Conservation (phyloP, 148 eudicot species). For the Selenicereus undatus region DNA sequence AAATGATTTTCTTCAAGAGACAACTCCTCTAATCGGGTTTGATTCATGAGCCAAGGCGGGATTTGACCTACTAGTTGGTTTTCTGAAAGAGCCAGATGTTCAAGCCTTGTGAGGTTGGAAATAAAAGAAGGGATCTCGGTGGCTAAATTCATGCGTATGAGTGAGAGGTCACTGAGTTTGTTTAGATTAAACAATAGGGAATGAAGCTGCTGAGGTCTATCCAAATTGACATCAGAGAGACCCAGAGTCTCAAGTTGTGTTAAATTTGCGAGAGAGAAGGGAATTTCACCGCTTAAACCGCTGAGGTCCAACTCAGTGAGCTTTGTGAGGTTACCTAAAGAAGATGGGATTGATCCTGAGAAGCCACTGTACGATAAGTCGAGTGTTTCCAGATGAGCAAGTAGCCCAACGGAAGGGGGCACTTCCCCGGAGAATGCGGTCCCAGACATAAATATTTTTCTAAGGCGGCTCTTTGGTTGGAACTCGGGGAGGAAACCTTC, state of each 20-base stretch:
- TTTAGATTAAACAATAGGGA: constrained; percentile 14
- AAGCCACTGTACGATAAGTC: background rate
- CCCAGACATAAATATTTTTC: background rate
- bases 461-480: constrained; percentile 6
- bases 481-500: constrained; percentile 30
- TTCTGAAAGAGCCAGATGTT: background rate
- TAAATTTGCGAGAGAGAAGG: constrained; percentile 13
- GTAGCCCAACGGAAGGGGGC: constrained; percentile 26
- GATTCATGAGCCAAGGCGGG: constrained; percentile 23
- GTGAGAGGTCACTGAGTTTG: background rate
- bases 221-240: constrained; percentile 7
- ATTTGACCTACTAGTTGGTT: constrained; percentile 21
- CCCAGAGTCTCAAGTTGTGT: constrained; percentile 10
- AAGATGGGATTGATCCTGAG: constrained; percentile 12
- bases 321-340: constrained; percentile 19
- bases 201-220: background rate
- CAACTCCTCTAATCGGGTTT: constrained; percentile 7
- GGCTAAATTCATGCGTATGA: background rate
- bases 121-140: background rate
- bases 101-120: constrained; percentile 9
- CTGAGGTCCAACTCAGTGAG: constrained; percentile 10
- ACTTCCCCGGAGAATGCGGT: constrained; percentile 27
- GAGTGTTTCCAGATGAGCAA: background rate
- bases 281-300: background rate
- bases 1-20: constrained; percentile 11